phyloP scores from a whole-genome alignment of 1,284 basidiomycete species.

The Cryptococcus jaspeensis region DNA sequence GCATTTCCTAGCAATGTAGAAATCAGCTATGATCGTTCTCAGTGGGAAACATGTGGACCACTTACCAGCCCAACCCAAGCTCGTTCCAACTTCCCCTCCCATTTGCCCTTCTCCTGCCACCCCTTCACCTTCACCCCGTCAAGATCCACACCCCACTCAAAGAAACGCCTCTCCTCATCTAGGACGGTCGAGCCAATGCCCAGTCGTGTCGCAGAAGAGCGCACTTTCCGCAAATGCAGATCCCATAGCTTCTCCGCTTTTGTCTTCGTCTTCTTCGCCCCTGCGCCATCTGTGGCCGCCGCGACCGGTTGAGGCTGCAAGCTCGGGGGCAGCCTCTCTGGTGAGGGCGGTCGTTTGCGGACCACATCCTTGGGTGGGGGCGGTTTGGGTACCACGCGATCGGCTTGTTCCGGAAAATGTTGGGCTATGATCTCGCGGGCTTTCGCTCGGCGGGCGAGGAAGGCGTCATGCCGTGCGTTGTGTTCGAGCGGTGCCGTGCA shows the following conservation, averaged over 20 bases:
- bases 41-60: background rate
- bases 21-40: too few species aligned
- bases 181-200: constrained; percentile 10
- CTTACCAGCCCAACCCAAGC: constrained; percentile 28
- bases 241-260: constrained; percentile 41
- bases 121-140: constrained; percentile 8
- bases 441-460: constrained; percentile 18
- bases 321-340: constrained; percentile 18
- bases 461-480: constrained; percentile 30
- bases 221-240: constrained; percentile 36
- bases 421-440: constrained; percentile 33
- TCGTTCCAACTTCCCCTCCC: constrained; percentile 16
- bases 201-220: constrained; percentile 30
- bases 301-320: background rate
- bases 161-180: constrained; percentile 25
- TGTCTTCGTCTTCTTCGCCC: constrained; percentile 20
- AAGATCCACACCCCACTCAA: constrained; percentile 34
- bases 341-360: background rate
- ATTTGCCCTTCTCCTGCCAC: constrained; percentile 21
- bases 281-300: background rate
- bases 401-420: constrained; percentile 33
- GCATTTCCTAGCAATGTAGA: constrained; percentile 22
- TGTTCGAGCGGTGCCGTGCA: constrained; percentile 32
- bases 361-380: constrained; percentile 24
- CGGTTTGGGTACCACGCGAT: constrained; percentile 22